Base-by-base conservation (phyloP, 495 filamentous ascomycete genomes). In the Neurospora sp. region DNA sequence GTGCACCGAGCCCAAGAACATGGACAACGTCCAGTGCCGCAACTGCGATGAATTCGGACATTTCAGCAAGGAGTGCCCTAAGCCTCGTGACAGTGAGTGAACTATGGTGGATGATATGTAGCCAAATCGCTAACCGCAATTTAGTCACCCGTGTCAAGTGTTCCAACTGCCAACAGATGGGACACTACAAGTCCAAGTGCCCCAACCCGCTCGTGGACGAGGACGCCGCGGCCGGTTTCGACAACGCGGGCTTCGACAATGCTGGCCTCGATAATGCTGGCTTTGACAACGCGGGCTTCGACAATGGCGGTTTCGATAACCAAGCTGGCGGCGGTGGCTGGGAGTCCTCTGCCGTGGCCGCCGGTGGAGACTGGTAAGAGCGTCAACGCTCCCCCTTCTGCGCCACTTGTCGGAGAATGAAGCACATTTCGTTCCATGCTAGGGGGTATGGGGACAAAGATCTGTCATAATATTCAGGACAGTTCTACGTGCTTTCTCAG, bases 31-130 rank as follows among this genome's bases (percentile, higher is more conserved):
- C 18, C 79, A 83, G 53, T 98, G 95, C 85, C 88, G 87, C 74
- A 94, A 95, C 82, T 99, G 96, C 80, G 87, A 89, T 70, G 77
- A 87, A 73, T 86, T 83, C 40, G 94, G 94, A 0, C 94, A 98
- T 75, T 81, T 86, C 59, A 83, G 84, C 53, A 89, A 88, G 59
- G 92, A 94, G 7, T 97, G 94, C 79, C 87, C 92, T 0, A 86
- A 91, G 84, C 91, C 92, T 5, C 89, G 86, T 61, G 91, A 97
- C 76, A 93, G 90, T 83, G 81, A 84, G 83, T 81, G 35, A 6
- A 8, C 2, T 37, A 70, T 20, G 11, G 20, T 68, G 11, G 27
- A n/a, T 22, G 37, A n/a, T 59, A 69, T 70, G 78, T 86, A 75
- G 82, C 73, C 27, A 68, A 3, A 38, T 68, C 69, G 71, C 79